Percentiles rank a stretch among this genome's conserved stretches.
Conservation (phyloP, 2,329 filamentous ascomycete genomes). For the Blumeria hordei region DNA sequence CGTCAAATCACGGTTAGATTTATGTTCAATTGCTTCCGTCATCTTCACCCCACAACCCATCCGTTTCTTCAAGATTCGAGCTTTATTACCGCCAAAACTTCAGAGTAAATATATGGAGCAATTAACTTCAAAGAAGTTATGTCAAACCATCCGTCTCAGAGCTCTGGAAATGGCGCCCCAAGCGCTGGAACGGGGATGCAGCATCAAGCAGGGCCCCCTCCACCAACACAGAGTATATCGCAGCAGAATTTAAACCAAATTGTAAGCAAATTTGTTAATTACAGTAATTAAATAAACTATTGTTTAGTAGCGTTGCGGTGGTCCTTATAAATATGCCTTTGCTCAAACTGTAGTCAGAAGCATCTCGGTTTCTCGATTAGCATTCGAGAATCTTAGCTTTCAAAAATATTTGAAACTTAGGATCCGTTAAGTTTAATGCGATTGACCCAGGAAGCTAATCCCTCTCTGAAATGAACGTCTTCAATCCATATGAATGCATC, state of each 20-base stretch:
- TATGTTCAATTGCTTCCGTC: too few relatives aligned
- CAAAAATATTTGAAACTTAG: neutral
- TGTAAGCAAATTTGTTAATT: constrained; percentile 30
- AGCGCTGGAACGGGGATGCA: constrained; percentile 21
- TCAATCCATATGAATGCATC: too few relatives aligned
- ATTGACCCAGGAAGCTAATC: neutral
- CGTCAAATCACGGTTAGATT: too few relatives aligned
- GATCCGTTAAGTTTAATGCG: neutral
- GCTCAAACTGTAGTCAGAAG: neutral
- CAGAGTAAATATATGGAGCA: neutral
- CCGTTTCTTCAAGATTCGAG: too few relatives aligned
- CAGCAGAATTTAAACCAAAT: constrained; percentile 91
- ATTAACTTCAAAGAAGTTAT: constrained; percentile 6
- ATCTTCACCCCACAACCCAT: too few relatives aligned
- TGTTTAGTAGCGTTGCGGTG: neutral
- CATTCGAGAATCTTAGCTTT: neutral
- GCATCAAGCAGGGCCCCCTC: constrained; percentile 24
- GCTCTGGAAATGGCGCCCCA: constrained; percentile 22
- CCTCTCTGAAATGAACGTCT: neutral
- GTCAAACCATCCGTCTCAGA: constrained; percentile 20
- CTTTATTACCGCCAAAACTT: neutral
- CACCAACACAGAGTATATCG: constrained; percentile 30
- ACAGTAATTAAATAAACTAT: neutral
- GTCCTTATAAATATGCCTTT: neutral
- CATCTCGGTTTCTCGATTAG: neutral